These are phyloP conservation scores for Phytophthora citricola DNA, from an alignment of 352 stramenopile species.

Conservation along the genomic window DNA sequence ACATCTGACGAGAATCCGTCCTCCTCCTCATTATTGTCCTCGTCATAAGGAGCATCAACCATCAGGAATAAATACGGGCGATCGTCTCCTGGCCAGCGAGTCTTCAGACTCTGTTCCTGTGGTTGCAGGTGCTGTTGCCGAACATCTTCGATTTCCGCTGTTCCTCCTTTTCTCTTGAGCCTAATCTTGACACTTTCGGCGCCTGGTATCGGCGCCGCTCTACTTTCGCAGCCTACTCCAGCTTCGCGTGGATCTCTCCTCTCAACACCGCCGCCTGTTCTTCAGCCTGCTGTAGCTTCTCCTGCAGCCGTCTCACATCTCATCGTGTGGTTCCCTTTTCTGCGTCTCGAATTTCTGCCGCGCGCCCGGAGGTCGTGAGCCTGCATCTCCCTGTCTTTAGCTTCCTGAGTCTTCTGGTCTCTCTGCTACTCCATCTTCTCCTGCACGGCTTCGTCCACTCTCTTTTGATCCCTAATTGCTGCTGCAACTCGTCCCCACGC, in stretches of 20 bases:
- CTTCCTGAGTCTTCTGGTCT: slow-evolving; percentile 17
- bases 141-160: too few relatives aligned
- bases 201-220: slow-evolving; percentile 6
- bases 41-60: too few relatives aligned
- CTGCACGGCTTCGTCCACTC: slow-evolving; percentile 25
- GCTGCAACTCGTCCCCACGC: slow-evolving; percentile 27
- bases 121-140: too few relatives aligned
- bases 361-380: slow-evolving; percentile 29
- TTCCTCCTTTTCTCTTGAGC: too few relatives aligned
- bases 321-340: slow-evolving; percentile 37
- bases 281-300: slow-evolving; percentile 40
- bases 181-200: too few relatives aligned
- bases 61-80: too few relatives aligned
- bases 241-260: slow-evolving; percentile 61
- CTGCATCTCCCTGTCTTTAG: slow-evolving; percentile 23
- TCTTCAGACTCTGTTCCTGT: too few relatives aligned
- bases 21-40: too few relatives aligned
- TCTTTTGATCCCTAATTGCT: slow-evolving; percentile 20
- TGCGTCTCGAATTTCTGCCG: slow-evolving; percentile 35
- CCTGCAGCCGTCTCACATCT: slow-evolving; percentile 37
- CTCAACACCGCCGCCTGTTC: slow-evolving; percentile 52
- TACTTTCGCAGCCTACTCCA: slow-evolving; percentile 49
- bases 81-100: too few relatives aligned
- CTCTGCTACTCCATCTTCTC: slow-evolving; percentile 48
- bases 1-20: too few relatives aligned